phyloP scores from a whole-genome alignment of 148 eudicot genomes.

The Rhododendron griersonianum region DNA sequence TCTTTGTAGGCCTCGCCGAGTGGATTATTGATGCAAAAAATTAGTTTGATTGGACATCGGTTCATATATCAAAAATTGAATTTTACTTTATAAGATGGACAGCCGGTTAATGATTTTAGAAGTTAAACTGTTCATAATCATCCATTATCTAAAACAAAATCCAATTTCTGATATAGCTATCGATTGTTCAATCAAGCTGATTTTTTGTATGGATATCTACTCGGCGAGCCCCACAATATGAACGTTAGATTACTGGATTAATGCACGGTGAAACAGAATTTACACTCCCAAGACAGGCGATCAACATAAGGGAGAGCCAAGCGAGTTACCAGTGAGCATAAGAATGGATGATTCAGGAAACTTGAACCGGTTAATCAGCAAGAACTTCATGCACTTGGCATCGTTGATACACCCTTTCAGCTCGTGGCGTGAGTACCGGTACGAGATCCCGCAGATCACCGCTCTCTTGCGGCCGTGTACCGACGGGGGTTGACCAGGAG shows the following conservation, averaged over 20 bases:
- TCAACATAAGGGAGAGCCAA: neutral
- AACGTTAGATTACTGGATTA: too few species aligned
- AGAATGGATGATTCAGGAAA: conserved; percentile 42
- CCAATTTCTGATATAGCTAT: too few species aligned
- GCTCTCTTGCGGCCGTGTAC: conserved; percentile 27
- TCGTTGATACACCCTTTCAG: conserved; percentile 36
- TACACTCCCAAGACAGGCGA: neutral
- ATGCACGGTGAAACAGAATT: too few species aligned
- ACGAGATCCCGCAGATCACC: conserved; percentile 30
- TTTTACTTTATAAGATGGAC: too few species aligned
- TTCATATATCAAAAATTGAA: neutral
- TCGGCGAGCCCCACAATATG: too few species aligned
- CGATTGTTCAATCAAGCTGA: too few species aligned
- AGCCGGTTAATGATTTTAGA: too few species aligned
- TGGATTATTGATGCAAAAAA: too few species aligned
- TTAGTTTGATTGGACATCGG: neutral
- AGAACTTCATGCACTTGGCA: conserved; percentile 26
- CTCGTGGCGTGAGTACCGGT: conserved; percentile 18
- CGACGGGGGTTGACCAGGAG: conserved; percentile 26
- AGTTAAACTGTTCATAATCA: too few species aligned
- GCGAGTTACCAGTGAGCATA: conserved; percentile 39
- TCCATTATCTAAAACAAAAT: too few species aligned
- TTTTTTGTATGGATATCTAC: too few species aligned
- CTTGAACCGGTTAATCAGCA: conserved; percentile 28
- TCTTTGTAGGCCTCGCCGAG: too few species aligned